A percentile compares a stretch with the other conserved stretches of the same genome.
These are phyloP conservation scores for Musa beccarii DNA, from an alignment of 176 grass and related monocot genomes.

Conservation along the genomic window DNA sequence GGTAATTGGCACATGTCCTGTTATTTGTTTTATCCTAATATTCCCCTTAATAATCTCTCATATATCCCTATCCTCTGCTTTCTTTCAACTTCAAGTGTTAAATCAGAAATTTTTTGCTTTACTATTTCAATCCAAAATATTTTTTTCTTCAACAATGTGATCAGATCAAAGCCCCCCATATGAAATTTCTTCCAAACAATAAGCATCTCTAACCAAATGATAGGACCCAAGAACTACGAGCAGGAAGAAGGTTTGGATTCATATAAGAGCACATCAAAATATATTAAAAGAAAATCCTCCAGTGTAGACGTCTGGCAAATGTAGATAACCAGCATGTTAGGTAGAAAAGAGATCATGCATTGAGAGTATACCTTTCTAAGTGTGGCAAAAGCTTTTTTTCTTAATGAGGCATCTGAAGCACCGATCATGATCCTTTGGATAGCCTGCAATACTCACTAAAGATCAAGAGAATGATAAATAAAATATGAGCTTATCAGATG, in stretches of 20 bases:
- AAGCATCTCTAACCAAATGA: no score
- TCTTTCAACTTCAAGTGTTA: no score
- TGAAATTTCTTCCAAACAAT: no score
- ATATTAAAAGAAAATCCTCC: not conserved
- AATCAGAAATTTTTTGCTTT: not conserved
- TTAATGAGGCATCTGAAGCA: constrained; percentile 40
- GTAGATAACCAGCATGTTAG: not conserved
- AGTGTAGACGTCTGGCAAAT: not conserved
- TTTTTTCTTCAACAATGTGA: no score
- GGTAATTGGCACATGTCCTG: not conserved
- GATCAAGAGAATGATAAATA: constrained; percentile 21
- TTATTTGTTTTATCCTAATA: not conserved
- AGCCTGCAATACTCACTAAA: constrained; percentile 36
- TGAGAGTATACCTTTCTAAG: constrained; percentile 46
- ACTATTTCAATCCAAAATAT: not conserved
- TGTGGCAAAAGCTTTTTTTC: constrained; percentile 67
- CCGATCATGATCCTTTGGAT: constrained; percentile 76
- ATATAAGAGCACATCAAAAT: not conserved
- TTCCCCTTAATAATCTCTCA: not conserved
- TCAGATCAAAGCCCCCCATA: no score
- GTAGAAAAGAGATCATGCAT: not conserved
- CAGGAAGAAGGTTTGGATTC: not conserved
- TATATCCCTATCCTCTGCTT: no score
- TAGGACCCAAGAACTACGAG: no score
- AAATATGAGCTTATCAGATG: not conserved